phyloP scores from a whole-genome alignment of 208 protist genomes.

The Trypanosoma rangeli region DNA sequence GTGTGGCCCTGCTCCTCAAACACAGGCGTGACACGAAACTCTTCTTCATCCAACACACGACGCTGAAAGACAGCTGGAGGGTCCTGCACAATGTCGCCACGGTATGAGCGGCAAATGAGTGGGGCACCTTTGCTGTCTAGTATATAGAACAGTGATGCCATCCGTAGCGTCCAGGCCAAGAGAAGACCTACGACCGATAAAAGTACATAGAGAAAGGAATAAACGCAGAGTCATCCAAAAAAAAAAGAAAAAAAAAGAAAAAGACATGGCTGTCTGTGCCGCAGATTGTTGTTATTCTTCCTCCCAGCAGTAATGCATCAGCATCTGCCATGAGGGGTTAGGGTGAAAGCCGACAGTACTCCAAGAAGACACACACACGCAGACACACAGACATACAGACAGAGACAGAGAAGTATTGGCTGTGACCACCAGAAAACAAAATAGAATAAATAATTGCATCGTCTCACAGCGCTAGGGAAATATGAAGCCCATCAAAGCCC shows the following conservation, averaged over 20 bases:
- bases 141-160: conserved; percentile 94
- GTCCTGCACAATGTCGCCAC: conserved; percentile 93
- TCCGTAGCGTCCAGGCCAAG: conserved; percentile 26
- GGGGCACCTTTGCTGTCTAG: conserved; percentile 94
- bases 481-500: conserved; percentile 64
- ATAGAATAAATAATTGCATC: not conserved
- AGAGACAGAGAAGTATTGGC: no score
- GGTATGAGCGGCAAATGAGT: conserved; percentile 95
- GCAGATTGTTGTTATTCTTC: not conserved
- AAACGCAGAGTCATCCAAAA: conserved; percentile 4
- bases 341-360: no score
- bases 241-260: conserved; percentile 13
- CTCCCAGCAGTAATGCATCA: no score
- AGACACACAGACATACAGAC: conserved; percentile 20
- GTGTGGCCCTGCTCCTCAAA: conserved; percentile 92
- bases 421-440: not conserved
- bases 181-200: conserved; percentile 11
- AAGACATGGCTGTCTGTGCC: not conserved
- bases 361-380: not conserved
- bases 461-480: conserved; percentile 41
- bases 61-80: conserved; percentile 84
- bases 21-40: conserved; percentile 88
- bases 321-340: no score
- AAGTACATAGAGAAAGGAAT: not conserved
- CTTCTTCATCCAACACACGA: conserved; percentile 93